Evolutionary conservation across 2,329 filamentous ascomycete species (phyloP).

Genomic region (Colletotrichum sojae): DNA sequence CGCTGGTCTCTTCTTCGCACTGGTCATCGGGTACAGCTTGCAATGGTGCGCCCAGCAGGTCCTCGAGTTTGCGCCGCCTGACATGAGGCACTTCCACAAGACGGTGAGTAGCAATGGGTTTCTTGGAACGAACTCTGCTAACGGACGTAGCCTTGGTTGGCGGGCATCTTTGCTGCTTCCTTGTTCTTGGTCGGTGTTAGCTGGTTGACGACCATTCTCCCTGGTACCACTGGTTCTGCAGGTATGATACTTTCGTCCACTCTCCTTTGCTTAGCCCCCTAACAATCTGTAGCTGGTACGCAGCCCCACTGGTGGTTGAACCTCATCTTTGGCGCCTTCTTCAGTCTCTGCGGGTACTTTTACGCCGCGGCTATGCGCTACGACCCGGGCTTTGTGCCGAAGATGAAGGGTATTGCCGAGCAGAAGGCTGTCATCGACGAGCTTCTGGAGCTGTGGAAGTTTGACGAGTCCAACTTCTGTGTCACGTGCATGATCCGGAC

Average conservation of each 20-base stretch:
- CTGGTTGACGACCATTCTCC: constrained; percentile 82
- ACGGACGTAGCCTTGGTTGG: constrained; percentile 82
- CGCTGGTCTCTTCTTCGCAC: constrained; percentile 79
- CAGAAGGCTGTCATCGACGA: constrained; percentile 93
- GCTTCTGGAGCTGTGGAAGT: constrained; percentile 86
- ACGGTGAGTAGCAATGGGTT: constrained; percentile 72
- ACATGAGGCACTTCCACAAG: constrained; percentile 91
- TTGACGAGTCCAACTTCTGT: constrained; percentile 95
- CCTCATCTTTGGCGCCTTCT: constrained; percentile 77
- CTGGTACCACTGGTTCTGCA: constrained; percentile 56
- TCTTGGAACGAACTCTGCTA: constrained; percentile 40
- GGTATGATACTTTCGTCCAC: constrained; percentile 60
- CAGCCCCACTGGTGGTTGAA: constrained; percentile 81
- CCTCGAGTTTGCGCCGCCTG: constrained; percentile 84
- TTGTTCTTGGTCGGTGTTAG: constrained; percentile 84
- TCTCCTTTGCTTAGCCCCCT: constrained; percentile 43
- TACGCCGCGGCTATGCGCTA: constrained; percentile 88
- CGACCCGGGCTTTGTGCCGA: constrained; percentile 94
- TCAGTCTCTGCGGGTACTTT: constrained; percentile 83
- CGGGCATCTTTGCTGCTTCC: constrained; percentile 91
- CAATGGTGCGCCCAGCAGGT: constrained; percentile 85
- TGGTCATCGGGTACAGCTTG: constrained; percentile 76
- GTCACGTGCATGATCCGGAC: constrained; percentile 94
- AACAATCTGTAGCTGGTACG: constrained; percentile 70
- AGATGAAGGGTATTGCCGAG: constrained; percentile 88